phyloP scores from a whole-genome alignment of 192 early-diverging fungal genomes.

The Backusella macrospora region DNA sequence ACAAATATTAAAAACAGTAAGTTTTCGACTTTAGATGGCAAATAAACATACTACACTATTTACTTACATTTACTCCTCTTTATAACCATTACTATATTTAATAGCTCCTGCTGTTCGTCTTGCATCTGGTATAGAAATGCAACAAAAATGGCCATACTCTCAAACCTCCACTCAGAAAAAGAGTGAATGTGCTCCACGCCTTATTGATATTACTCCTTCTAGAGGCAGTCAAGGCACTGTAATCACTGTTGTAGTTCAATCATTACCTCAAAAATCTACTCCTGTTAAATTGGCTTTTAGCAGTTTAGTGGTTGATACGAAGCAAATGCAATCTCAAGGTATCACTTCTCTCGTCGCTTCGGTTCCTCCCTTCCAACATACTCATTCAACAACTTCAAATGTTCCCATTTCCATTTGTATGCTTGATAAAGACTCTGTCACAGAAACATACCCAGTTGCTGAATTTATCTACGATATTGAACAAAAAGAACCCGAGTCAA shows the following conservation, averaged over 20 bases:
- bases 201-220: conserved; percentile 22
- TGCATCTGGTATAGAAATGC: conserved; percentile 32
- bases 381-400: conserved; percentile 38
- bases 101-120: conserved; percentile 31
- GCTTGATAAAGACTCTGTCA: conserved; percentile 47
- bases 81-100: not conserved
- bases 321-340: conserved; percentile 47
- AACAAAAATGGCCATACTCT: conserved; percentile 17
- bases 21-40: not conserved
- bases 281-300: conserved; percentile 48
- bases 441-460: conserved; percentile 48
- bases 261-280: conserved; percentile 2
- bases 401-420: conserved; percentile 51
- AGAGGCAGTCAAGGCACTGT: conserved; percentile 25
- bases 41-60: not conserved
- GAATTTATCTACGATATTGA: conserved; percentile 43
- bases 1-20: not conserved
- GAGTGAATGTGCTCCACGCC: not conserved
- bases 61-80: not conserved
- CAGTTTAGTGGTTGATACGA: conserved; percentile 53
- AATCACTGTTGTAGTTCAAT: conserved; percentile 30
- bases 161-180: not conserved
- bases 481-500: not conserved
- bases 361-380: conserved; percentile 48
- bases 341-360: conserved; percentile 46